Base-by-base conservation (phyloP, 2,329 filamentous ascomycete genomes). In the Penicillium occitanis region DNA sequence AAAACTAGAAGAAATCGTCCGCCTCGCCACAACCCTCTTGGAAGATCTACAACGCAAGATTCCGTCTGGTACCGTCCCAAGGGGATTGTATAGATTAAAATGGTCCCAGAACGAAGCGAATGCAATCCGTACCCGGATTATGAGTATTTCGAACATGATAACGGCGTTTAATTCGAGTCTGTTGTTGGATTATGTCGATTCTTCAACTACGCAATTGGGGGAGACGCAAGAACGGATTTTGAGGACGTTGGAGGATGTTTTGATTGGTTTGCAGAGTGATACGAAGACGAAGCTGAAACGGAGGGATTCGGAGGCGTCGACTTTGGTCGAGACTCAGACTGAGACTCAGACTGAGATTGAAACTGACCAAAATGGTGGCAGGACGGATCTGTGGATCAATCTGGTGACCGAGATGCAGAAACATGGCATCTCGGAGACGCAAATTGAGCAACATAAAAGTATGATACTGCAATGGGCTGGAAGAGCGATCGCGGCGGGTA, bases 401-500 rank as follows among this genome's bases (percentile, higher is more conserved):
- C 30, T 58, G 19, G 53, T 58, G 19, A 13, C n/a, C 3, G 53
- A 58, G 30, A 58, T 58, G 53, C 33, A 58, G 17, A 58, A 58
- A 37, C 33, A 58, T 22, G 53, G 53, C 4, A 58, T 58, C 10
- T 58, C 53, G 8, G 53, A 58, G 7, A 58, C 35, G 17, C 53
- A 58, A n/a, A 40, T 58, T 37, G n/a, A 58, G n/a, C 30, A 58
- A 14, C 30, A 58, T 19, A 35, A 58, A 22, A 13, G 35, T 28
- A 58, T 40, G 53, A 58, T 58, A 37, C n/a, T 58, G 14, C 53
- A 58, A 22, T 58, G 53, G 53, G 33, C 53, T 22, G 53, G 30
- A 2, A 17, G 53, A 0, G 53, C 53, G 19, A 37, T 22, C 25
- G 53, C 53, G 2, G 53, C 53, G 33, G 53, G 53, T 10, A 58